Percentiles rank a stretch among this genome's conserved stretches.
Conservation (phyloP, 139 green algal genomes). For the Coccomyxa sp. region DNA sequence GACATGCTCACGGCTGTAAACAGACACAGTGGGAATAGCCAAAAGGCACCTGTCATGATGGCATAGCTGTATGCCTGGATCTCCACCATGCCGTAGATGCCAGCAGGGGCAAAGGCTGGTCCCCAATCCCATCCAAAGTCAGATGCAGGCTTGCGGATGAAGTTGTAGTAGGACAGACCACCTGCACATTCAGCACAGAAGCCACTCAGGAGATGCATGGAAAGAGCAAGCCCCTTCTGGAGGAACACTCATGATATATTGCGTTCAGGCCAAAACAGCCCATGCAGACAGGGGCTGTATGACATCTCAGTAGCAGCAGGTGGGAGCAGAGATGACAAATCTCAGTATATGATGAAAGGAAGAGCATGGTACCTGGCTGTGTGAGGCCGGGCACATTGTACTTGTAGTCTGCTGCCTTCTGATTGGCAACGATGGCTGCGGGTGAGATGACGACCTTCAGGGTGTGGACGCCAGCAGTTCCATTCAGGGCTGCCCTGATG, state of each 20-base stretch:
- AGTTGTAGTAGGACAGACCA: constrained; percentile 53
- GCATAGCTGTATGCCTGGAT: constrained; percentile 27
- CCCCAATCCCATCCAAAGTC: constrained; percentile 85
- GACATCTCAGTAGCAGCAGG: too few species aligned
- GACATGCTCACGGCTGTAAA: too few species aligned
- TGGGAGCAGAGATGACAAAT: too few species aligned
- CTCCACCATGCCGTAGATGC: constrained; percentile 50
- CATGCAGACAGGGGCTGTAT: too few species aligned
- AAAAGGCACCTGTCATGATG: constrained; percentile 17
- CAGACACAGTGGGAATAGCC: too few species aligned
- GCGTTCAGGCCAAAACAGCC: not conserved
- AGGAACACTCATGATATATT: not conserved
- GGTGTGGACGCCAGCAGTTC: not conserved
- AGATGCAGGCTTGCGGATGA: constrained; percentile 64
- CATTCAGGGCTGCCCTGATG: not conserved
- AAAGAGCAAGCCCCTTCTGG: not conserved
- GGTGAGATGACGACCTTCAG: constrained; percentile 14
- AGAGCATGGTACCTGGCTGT: constrained; percentile 5
- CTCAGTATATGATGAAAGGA: too few species aligned
- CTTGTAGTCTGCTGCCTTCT: constrained; percentile 8
- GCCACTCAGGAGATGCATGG: not conserved
- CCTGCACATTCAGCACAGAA: not conserved
- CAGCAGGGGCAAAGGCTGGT: constrained; percentile 57
- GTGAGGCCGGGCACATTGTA: constrained; percentile 24
- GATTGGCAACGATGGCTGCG: constrained; percentile 2